Conservation (phyloP, 1,284 basidiomycete species). For the Fomitopsis palustris region DNA sequence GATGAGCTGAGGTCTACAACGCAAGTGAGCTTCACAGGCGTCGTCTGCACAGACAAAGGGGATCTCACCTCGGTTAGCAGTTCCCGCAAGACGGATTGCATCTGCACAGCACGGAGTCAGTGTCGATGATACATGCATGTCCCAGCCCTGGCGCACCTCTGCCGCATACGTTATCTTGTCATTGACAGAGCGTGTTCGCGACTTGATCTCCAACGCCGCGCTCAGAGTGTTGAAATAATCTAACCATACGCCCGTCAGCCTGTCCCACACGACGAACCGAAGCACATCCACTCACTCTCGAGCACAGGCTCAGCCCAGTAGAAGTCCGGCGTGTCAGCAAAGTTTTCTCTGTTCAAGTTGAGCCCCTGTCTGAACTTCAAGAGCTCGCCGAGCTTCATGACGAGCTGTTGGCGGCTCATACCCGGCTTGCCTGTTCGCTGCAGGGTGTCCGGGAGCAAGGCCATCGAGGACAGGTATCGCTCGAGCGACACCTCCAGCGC, state of each 20-base stretch:
- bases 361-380: conserved; percentile 87
- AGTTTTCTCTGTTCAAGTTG: conserved; percentile 85
- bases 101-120: conserved; percentile 34
- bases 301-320: conserved; percentile 91
- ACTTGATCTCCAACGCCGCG: conserved; percentile 78
- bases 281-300: conserved; percentile 60
- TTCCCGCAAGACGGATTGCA: conserved; percentile 71
- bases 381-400: conserved; percentile 85
- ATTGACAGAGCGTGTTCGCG: conserved; percentile 78
- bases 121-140: background rate
- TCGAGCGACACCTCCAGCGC: conserved; percentile 82
- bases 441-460: conserved; percentile 70
- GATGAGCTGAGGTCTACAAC: conserved; percentile 72
- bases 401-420: conserved; percentile 72
- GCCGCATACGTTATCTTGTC: conserved; percentile 93
- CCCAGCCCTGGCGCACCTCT: conserved; percentile 48
- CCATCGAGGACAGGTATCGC: conserved; percentile 77
- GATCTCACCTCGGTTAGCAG: conserved; percentile 68
- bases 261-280: background rate
- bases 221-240: conserved; percentile 84
- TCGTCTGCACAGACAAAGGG: background rate
- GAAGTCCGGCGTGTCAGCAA: conserved; percentile 85
- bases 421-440: conserved; percentile 80
- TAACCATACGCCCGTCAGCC: conserved; percentile 25
- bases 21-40: background rate